Evolutionary conservation across 139 green algal species (phyloP), one percentile per base, ranked within the genome.

Genomic region (Zygnema cylindricum): DNA sequence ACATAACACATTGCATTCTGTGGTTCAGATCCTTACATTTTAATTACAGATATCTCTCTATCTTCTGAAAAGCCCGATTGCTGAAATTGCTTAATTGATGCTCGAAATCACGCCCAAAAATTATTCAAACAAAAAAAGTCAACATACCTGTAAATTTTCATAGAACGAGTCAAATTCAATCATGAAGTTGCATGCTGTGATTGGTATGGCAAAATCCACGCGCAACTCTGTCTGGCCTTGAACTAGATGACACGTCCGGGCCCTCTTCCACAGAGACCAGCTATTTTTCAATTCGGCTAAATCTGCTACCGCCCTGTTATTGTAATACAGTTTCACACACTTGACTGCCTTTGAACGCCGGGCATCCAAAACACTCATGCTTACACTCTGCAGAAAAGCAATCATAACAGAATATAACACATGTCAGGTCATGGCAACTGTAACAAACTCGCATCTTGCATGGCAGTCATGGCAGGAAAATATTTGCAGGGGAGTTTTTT

Each of bases 271-370:
- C 32, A 91, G n/a, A 30, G 76, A 57, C 39, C 92, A 87, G 16
- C 87, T 25, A 41, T 55, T 81, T 84, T 93, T 93, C 38, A 94
- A 83, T 81, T 94, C 88, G 1, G 85, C 88, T 35, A 94, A 69
- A 82, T 94, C 92, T 30, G 41, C 39, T 38, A 87, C 79, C 1
- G 92, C 83, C 0, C 69, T 69, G 43, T 91, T 91, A 78, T 78
- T 93, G 79, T 90, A 86, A 76, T 93, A 85, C 42, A 94, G n/a
- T 21, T 89, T 76, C 32, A 94, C 77, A 30, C 39, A 39, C 1
- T 93, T 93, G 3, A 94, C 76, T 32, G 40, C 85, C 36, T 76
- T 82, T 1, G 84, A 78, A 7, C 85, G 84, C 33, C 88, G 82
- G 30, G 76, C 25, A 16, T 92, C 85, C 35, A 93, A 89, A 30